Conservation (phyloP, 2,329 filamentous ascomycete genomes). For the Arthrobotrys musiformis region DNA sequence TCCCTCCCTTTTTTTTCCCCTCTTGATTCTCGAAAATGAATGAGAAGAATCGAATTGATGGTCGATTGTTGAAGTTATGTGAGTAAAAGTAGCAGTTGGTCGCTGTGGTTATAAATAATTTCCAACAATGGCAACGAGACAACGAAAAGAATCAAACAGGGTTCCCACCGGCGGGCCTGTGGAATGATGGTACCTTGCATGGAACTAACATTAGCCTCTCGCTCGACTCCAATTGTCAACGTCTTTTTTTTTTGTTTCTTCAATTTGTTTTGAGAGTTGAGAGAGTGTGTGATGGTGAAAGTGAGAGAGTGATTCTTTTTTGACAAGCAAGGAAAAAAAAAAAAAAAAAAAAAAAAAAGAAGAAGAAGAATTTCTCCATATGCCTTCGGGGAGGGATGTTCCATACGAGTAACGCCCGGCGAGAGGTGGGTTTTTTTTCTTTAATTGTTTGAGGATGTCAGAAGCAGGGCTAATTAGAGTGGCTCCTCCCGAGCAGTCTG, state of each 20-base stretch:
- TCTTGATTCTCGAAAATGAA: not conserved
- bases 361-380: not conserved
- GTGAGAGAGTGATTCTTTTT: not conserved
- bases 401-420: not conserved
- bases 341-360: not conserved
- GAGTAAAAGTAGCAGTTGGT: no score
- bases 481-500: not conserved
- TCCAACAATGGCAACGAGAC: not conserved
- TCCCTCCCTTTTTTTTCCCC: not conserved
- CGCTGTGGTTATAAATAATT: not conserved
- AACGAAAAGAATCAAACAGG: not conserved
- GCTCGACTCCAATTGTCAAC: no score
- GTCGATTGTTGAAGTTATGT: no score
- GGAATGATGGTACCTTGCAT: conserved; percentile 39
- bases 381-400: not conserved
- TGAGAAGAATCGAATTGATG: not conserved
- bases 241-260: not conserved
- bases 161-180: not conserved
- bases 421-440: not conserved
- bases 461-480: not conserved
- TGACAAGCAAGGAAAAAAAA: not conserved
- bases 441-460: not conserved
- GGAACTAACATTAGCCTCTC: conserved; percentile 8
- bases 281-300: not conserved
- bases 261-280: not conserved